Evolutionary conservation across 73 alveolate species (phyloP).

Genomic region (Symbiodinium natans): DNA sequence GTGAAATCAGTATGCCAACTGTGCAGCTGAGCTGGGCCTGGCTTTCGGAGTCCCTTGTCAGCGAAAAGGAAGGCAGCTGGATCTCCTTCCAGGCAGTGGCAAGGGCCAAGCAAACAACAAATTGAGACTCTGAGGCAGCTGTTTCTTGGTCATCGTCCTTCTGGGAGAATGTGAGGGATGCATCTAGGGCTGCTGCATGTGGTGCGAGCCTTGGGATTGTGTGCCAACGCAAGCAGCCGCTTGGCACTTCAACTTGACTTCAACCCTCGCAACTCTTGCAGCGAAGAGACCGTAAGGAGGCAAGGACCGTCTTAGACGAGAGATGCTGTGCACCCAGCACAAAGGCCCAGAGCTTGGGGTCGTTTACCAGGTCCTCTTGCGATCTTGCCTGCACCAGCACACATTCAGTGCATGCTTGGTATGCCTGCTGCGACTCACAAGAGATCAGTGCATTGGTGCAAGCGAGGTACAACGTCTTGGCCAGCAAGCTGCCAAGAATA

Average conservation of each 20-base stretch:
- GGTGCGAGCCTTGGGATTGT: constrained; percentile 26
- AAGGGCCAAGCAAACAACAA: too few relatives aligned
- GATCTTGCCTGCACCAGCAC: background rate
- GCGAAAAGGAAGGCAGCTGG: background rate
- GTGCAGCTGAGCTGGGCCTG: too few relatives aligned
- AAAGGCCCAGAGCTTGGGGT: constrained; percentile 60
- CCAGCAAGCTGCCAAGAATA: constrained; percentile 29
- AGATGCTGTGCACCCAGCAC: constrained; percentile 17
- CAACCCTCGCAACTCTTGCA: background rate
- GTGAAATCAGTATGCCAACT: too few relatives aligned
- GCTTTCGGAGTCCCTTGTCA: background rate
- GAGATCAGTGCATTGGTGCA: background rate
- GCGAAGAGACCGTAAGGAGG: constrained; percentile 2
- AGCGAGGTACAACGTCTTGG: background rate
- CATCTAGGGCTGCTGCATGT: background rate
- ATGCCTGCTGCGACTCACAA: too few relatives aligned
- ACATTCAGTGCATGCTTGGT: too few relatives aligned
- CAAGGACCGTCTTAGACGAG: background rate
- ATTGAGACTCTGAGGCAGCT: background rate
- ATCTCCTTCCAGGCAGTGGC: background rate
- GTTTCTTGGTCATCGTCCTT: background rate
- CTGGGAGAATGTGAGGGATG: background rate
- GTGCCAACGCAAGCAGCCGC: background rate
- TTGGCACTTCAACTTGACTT: background rate
- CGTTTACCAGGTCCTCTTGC: background rate